phyloP scores from a whole-genome alignment of 495 filamentous ascomycete species.

The Lophiostoma macrostomum region DNA sequence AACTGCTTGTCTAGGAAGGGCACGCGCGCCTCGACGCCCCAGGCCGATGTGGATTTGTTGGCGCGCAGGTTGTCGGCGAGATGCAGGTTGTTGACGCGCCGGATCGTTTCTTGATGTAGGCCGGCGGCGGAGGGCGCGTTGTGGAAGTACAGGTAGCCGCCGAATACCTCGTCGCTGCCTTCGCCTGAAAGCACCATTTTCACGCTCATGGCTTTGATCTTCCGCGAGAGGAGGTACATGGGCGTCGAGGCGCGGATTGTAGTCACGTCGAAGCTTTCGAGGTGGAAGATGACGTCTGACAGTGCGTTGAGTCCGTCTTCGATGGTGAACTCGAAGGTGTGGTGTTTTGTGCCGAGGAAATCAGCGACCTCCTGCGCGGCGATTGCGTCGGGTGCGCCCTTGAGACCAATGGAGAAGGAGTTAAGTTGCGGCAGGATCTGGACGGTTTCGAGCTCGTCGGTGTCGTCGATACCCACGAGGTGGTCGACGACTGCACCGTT shows the following conservation, averaged over 20 bases:
- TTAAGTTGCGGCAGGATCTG: slow-evolving; percentile 91
- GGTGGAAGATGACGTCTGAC: slow-evolving; percentile 94
- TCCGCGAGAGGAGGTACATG: slow-evolving; percentile 95
- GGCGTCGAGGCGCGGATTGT: slow-evolving; percentile 97
- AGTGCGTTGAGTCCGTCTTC: slow-evolving; percentile 95
- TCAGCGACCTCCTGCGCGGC: slow-evolving; percentile 87
- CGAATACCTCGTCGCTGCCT: slow-evolving; percentile 96
- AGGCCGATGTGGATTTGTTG: slow-evolving; percentile 98
- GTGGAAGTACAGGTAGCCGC: slow-evolving; percentile 98
- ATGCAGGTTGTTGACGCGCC: slow-evolving; percentile 92
- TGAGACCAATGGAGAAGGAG: slow-evolving; percentile 96
- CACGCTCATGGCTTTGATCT: slow-evolving; percentile 98
- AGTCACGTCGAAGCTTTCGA: slow-evolving; percentile 96
- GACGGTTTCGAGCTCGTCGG: slow-evolving; percentile 82
- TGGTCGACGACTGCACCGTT: slow-evolving; percentile 46
- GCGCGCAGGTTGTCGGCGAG: slow-evolving; percentile 91
- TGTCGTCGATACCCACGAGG: slow-evolving; percentile 90
- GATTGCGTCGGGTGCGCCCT: slow-evolving; percentile 82
- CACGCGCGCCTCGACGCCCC: slow-evolving; percentile 96
- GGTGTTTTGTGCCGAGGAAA: slow-evolving; percentile 95
- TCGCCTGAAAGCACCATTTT: slow-evolving; percentile 99
- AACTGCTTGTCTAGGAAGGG: slow-evolving; percentile 98
- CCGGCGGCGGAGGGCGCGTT: slow-evolving; percentile 83
- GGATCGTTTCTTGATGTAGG: slow-evolving; percentile 91
- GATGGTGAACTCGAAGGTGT: slow-evolving; percentile 96